Percentiles rank a stretch among this genome's conserved stretches.
Evolutionary conservation across 2,329 filamentous ascomycete species (phyloP).

Genomic region (Ceratocystis alfenasii): DNA sequence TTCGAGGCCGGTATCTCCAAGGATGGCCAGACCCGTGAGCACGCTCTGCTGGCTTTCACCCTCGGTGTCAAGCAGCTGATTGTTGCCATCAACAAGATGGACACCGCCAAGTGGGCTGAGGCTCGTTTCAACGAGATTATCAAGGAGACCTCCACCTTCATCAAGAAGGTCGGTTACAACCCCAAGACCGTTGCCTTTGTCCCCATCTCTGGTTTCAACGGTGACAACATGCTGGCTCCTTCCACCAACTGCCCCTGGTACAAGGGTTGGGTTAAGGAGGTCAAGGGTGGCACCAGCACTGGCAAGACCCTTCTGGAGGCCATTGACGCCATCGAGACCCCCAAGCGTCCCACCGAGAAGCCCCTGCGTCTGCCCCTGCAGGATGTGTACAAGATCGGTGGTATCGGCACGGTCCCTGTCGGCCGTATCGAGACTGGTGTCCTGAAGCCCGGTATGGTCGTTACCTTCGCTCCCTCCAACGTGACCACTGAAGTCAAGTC

Average conservation of each 20-base stretch:
- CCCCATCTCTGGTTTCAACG: constrained; percentile 99
- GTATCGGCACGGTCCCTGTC: constrained; percentile 99
- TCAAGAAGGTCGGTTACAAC: constrained; percentile 99
- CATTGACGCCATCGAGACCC: constrained; percentile 90
- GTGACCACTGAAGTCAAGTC: constrained; percentile 99
- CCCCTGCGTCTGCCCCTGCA: constrained; percentile 99
- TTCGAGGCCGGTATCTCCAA: constrained; percentile 99
- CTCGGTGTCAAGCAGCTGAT: constrained; percentile 99
- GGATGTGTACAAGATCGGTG: constrained; percentile 99
- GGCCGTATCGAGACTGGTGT: constrained; percentile 99
- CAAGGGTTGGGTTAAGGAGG: constrained; percentile 99
- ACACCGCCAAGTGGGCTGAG: constrained; percentile 98
- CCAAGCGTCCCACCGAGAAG: constrained; percentile 93
- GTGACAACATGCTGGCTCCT: constrained; percentile 95
- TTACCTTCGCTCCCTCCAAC: constrained; percentile 96
- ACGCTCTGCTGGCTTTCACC: constrained; percentile 99
- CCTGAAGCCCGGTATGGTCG: constrained; percentile 85
- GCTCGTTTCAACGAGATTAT: constrained; percentile 95
- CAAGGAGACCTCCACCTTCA: constrained; percentile 99
- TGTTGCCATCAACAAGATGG: constrained; percentile 99
- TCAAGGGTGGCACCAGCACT: constrained; percentile 61
- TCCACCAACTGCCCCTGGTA: constrained; percentile 98
- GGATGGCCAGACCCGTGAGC: constrained; percentile 99
- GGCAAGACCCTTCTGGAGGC: constrained; percentile 99
- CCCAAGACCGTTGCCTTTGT: constrained; percentile 97